phyloP scores from a whole-genome alignment of 2,329 filamentous ascomycete species.

The Gremmenia infestans region DNA sequence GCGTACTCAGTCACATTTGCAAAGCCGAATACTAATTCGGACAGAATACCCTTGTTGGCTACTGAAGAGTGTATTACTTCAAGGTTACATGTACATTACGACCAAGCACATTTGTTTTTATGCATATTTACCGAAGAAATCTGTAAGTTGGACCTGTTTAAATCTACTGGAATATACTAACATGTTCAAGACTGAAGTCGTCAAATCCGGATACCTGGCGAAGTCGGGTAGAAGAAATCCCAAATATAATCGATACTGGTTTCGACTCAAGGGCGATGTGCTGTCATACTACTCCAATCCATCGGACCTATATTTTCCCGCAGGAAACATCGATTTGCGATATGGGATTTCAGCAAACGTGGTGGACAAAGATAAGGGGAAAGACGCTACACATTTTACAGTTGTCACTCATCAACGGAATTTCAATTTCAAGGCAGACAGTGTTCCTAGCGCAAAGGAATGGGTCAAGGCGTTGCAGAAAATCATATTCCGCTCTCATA shows the following conservation, averaged over 20 bases:
- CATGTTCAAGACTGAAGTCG: conserved; percentile 55
- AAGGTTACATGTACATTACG: conserved; percentile 96
- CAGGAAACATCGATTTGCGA: conserved; percentile 85
- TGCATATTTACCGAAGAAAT: conserved; percentile 91
- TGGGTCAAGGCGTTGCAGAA: conserved; percentile 94
- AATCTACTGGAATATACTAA: conserved; percentile 16
- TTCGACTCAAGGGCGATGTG: conserved; percentile 85
- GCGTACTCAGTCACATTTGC: conserved; percentile 16
- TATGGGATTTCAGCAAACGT: conserved; percentile 86
- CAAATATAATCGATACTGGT: conserved; percentile 88
- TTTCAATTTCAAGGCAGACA: conserved; percentile 88
- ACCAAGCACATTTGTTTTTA: conserved; percentile 93
- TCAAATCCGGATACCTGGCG: conserved; percentile 82
- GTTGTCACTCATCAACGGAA: conserved; percentile 78
- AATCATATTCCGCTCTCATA: conserved; percentile 92
- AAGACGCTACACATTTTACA: conserved; percentile 71
- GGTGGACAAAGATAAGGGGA: conserved; percentile 64
- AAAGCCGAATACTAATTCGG: conserved; percentile 15
- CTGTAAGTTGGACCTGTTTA: conserved; percentile 46
- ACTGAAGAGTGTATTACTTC: conserved; percentile 82
- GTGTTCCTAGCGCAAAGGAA: conserved; percentile 80
- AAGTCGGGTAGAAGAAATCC: conserved; percentile 88
- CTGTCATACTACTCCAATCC: conserved; percentile 83
- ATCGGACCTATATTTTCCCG: conserved; percentile 83
- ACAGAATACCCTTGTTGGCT: conserved; percentile 90